Evolutionary conservation across 306 rosid species (phyloP), one percentile per base, ranked within the genome.

Genomic region (Dryas drummondii): DNA sequence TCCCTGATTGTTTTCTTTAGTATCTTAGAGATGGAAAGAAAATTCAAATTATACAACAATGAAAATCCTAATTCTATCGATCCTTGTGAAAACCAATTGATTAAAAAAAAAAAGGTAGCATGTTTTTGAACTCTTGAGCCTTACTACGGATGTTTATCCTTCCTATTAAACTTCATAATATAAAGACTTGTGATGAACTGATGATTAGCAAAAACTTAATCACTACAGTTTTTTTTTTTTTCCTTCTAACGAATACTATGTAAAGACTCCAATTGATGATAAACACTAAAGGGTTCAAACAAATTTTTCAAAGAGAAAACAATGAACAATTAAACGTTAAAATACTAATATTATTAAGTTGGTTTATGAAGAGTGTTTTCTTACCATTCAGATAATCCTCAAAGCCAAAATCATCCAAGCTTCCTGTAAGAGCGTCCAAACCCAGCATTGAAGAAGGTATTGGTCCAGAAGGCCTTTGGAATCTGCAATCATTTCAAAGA

Each of bases 351-450:
- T 26, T 55, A 59, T 10, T 4, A 56, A 2, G 27, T 52, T 16
- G 48, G 68, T 54, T 19, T 7, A 65, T 54, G 55, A 15, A 63
- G 72, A 71, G 70, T 61, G 27, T 48, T 71, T 67, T 41, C 63
- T 88, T 82, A 91, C 97, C 97, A 72, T 88, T 92, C 32, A 92
- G 86, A 80, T 83, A 92, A 80, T 92, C 97, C 78, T 85, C 96
- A 75, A 88, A 87, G 75, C 92, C 90, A 66, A 92, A 88, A 81
- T 83, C 82, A 75, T 87, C 90, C 72, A 92, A 80, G 64, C 76
- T 82, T 83, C 97, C 97, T 0, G 91, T 88, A 49, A 88, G 32
- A 64, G 92, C 85, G 81, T 92, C 97, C 77, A 92, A 87, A 70
- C 97, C 97, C 68, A 90, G 67, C 83, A 86, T 83, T 63, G 91